phyloP scores from a whole-genome alignment of 2,329 filamentous ascomycete genomes.

The Penicillium digitatum region DNA sequence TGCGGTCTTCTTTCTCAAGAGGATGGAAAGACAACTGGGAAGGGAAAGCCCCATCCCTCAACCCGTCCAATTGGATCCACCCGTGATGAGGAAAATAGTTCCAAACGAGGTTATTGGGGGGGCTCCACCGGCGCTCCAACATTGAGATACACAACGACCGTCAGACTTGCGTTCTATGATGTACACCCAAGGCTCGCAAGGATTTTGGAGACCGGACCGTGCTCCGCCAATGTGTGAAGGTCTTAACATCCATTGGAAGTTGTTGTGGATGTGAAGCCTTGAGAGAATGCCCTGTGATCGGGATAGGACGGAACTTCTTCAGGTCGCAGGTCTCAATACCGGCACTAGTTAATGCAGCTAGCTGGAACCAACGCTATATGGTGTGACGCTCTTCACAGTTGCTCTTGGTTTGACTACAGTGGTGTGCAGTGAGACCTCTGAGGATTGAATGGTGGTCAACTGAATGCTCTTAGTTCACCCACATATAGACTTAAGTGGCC shows the following conservation, averaged over 20 bases:
- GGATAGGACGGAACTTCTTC: not conserved
- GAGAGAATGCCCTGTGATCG: not conserved
- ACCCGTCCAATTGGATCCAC: conserved; percentile 4
- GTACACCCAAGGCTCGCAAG: not conserved
- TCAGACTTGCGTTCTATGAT: not conserved
- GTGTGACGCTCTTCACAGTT: not conserved
- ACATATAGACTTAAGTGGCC: not conserved
- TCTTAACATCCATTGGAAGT: not conserved
- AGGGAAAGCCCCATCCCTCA: not conserved
- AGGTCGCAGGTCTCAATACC: not conserved
- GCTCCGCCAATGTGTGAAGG: not conserved
- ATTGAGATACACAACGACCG: not conserved
- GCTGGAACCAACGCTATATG: not conserved
- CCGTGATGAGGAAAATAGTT: conserved; percentile 1
- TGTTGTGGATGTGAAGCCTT: not conserved
- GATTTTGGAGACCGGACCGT: not conserved
- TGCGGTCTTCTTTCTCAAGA: not conserved
- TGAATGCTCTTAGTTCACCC: not conserved
- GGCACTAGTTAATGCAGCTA: not conserved
- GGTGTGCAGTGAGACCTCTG: not conserved
- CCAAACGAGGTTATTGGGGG: conserved; percentile 4
- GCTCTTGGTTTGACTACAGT: too few relatives aligned
- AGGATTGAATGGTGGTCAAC: not conserved
- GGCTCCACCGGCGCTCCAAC: not conserved
- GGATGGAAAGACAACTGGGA: not conserved